phyloP scores from a whole-genome alignment of 345 rosid species.

The Excoecaria cochinchinensis region DNA sequence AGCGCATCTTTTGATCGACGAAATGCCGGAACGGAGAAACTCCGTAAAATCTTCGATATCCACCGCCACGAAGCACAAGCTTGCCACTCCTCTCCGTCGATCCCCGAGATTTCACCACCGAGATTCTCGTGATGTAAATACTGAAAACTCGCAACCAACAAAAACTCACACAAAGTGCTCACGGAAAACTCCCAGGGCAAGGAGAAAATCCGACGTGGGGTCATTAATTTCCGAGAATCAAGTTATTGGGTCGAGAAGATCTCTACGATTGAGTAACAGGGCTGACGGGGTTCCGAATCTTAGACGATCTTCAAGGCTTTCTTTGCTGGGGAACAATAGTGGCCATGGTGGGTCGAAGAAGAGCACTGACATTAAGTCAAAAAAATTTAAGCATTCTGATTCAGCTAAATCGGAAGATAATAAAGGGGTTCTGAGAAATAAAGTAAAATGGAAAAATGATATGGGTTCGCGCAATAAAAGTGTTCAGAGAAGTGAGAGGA shows the following conservation, averaged over 20 bases:
- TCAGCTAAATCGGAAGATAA: not conserved
- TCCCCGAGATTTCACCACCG: conserved; percentile 5
- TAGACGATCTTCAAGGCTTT: conserved; percentile 23
- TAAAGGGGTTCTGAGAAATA: not conserved
- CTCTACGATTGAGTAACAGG: not conserved
- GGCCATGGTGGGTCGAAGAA: not conserved
- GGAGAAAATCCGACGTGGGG: not conserved
- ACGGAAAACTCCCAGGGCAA: not conserved
- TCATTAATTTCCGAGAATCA: not conserved
- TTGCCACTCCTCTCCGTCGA: conserved; percentile 9
- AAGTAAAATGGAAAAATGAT: conserved; percentile 3
- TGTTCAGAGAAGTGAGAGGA: conserved; percentile 2
- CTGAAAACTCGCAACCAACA: not conserved
- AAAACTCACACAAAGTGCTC: not conserved
- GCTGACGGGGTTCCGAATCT: not conserved
- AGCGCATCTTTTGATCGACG: not conserved
- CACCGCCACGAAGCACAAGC: not conserved
- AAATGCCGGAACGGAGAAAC: conserved; percentile 13
- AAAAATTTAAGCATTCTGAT: not conserved
- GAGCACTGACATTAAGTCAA: not conserved
- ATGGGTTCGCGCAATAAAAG: not conserved
- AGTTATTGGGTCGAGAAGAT: not conserved
- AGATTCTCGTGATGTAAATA: not conserved
- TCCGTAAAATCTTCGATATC: not conserved
- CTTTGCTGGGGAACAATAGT: conserved; percentile 4